Base-by-base conservation (phyloP, 2,329 filamentous ascomycete species). In the Microdochium paspali region DNA sequence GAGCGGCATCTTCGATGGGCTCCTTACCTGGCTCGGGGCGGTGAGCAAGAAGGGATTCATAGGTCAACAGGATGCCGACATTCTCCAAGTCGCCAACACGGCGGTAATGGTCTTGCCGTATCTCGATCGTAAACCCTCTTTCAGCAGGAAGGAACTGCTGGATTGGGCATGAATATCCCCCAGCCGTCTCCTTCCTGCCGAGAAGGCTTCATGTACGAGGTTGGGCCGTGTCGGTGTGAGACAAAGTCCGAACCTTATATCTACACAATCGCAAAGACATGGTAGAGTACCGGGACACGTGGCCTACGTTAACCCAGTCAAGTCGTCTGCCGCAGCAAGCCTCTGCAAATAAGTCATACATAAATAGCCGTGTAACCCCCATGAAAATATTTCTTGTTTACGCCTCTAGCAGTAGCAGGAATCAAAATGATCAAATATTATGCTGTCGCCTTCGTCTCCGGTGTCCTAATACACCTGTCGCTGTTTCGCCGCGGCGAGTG, bases 1-100 rank as follows among this genome's bases (percentile, higher is more conserved):
- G 4, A 75, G 79, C 32, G 77, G 77, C 1, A 84, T 82, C 56
- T 84, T 78, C 73, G 74, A 79, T 59, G 79, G 79, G 0, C 53
- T 84, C 51, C 58, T 84, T 47, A 59, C 68, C 42, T 84, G 80
- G 80, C 72, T 83, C 44, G 67, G 66, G 54, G 77, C 71, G 44
- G 73, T 77, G 1, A 77, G 82, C 3, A 58, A 61, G 32, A 65
- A 69, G 45, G 79, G 77, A 0, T 84, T 82, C 55, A 72, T 84
- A 24, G 66, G 65, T 12, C 52, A 64, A 30, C 69, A 61, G 20
- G 80, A 79, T 60, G 70, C 66, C 10, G 67, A 68, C 2, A 84
- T 84, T 49, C 56, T 84, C 28, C 28, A 30, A 15, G 28, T 30
- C 28, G 28, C 28, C 28, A 30, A 9, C 28, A 30, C 28, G 28